Conservation (phyloP, 163 green algal genomes). For the Scenedesmus sp. region DNA sequence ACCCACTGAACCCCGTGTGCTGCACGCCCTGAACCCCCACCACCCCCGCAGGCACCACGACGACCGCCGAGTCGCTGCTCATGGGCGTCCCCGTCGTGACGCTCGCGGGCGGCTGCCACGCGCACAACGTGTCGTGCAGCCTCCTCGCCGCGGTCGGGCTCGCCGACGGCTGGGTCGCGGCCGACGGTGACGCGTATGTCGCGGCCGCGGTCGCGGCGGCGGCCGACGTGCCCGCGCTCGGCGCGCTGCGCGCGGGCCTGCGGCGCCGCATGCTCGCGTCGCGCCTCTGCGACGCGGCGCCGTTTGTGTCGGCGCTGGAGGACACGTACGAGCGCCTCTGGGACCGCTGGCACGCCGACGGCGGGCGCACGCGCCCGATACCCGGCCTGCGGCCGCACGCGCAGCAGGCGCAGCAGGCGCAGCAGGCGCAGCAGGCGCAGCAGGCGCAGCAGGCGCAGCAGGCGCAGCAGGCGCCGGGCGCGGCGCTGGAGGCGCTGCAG, state of each 20-base stretch:
- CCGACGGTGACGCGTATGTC: conserved; percentile 85
- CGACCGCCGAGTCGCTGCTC: conserved; percentile 93
- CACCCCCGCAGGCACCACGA: conserved; percentile 89
- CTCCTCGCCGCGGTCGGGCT: conserved; percentile 87
- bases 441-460: not conserved
- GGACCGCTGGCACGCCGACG: conserved; percentile 44
- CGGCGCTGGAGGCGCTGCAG: not conserved
- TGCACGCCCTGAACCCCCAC: not conserved
- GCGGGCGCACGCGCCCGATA: conserved; percentile 3
- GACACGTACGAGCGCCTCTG: conserved; percentile 61
- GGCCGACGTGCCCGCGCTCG: conserved; percentile 65
- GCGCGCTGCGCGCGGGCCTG: conserved; percentile 72
- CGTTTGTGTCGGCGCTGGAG: conserved; percentile 74
- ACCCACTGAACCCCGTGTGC: not conserved
- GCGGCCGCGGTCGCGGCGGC: conserved; percentile 65
- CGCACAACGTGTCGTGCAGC: conserved; percentile 94
- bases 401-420: not conserved
- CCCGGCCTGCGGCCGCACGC: not conserved
- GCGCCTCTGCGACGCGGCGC: conserved; percentile 80
- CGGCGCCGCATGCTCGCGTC: conserved; percentile 82
- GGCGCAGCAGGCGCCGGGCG: not conserved
- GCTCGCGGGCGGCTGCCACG: conserved; percentile 86
- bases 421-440: not conserved
- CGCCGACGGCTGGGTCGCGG: conserved; percentile 78
- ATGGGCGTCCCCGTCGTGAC: conserved; percentile 98